These are phyloP conservation scores for Floccularia luteovirens DNA, from an alignment of 768 basidiomycete genomes.

Conservation along the genomic window DNA sequence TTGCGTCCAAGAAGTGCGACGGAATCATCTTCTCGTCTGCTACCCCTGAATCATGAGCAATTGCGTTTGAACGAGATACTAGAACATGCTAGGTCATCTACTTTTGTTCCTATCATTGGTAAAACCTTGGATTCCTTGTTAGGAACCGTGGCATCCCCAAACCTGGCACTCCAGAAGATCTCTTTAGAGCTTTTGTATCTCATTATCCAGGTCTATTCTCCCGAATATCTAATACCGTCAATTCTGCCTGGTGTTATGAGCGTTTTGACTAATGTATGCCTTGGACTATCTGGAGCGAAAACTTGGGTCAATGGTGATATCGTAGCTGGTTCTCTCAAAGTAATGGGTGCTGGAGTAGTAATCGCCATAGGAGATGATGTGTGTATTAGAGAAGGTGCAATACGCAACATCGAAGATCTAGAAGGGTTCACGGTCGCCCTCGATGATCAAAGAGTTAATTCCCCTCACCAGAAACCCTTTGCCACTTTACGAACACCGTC, in stretches of 20 bases:
- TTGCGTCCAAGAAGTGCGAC: constrained; percentile 42
- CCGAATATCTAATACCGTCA: constrained; percentile 47
- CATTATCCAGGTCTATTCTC: constrained; percentile 51
- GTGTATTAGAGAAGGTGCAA: constrained; percentile 53
- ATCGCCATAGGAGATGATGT: constrained; percentile 60
- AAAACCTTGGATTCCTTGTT: constrained; percentile 78
- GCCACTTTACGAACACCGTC: constrained; percentile 54
- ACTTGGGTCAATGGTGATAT: constrained; percentile 71
- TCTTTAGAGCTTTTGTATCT: constrained; percentile 53
- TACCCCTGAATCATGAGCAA: constrained; percentile 12
- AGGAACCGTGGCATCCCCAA: constrained; percentile 42
- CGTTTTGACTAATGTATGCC: constrained; percentile 61
- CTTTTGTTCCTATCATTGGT: constrained; percentile 73
- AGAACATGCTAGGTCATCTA: constrained; percentile 33
- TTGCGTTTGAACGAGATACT: constrained; percentile 28
- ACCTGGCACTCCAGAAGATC: constrained; percentile 51
- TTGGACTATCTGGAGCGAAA: constrained; percentile 44
- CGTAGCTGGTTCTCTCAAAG: constrained; percentile 48
- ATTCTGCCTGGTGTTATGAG: constrained; percentile 84
- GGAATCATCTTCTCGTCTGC: constrained; percentile 21
- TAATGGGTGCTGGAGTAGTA: constrained; percentile 48
- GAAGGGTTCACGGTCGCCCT: constrained; percentile 46
- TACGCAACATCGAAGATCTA: constrained; percentile 46
- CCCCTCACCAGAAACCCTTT: constrained; percentile 21
- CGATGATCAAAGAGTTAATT: constrained; percentile 11